Conservation (phyloP, 2,329 filamentous ascomycete species). For the Alternaria ethzedia region DNA sequence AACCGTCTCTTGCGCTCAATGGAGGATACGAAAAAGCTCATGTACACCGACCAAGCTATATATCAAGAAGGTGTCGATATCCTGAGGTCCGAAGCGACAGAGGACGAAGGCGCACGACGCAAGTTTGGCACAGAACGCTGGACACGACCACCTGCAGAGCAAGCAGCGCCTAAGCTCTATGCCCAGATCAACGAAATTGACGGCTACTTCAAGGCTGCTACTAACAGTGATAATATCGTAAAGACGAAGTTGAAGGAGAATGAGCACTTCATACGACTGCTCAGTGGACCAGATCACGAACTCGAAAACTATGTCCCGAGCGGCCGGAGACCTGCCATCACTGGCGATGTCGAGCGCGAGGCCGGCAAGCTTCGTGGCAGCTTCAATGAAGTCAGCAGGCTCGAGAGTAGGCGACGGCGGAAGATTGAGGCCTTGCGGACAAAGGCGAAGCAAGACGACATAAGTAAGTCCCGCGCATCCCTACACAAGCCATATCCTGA, state of each 20-base stretch:
- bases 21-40: conserved; percentile 88
- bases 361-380: conserved; percentile 77
- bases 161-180: conserved; percentile 76
- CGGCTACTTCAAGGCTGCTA: conserved; percentile 79
- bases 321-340: conserved; percentile 78
- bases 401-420: conserved; percentile 80
- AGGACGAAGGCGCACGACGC: conserved; percentile 76
- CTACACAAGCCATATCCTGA: conserved; percentile 27
- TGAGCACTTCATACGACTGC: conserved; percentile 74
- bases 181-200: conserved; percentile 78
- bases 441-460: conserved; percentile 85
- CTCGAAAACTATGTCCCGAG: conserved; percentile 90
- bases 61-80: conserved; percentile 85
- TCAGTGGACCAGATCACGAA: conserved; percentile 79
- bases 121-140: conserved; percentile 90
- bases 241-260: conserved; percentile 79
- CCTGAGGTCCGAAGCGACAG: conserved; percentile 78
- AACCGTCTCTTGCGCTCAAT: conserved; percentile 79
- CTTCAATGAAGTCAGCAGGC: conserved; percentile 82
- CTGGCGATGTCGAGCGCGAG: conserved; percentile 79
- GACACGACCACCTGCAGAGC: conserved; percentile 71
- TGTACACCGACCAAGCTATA: conserved; percentile 74
- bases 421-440: conserved; percentile 80
- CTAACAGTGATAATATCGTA: conserved; percentile 71
- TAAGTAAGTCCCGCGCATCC: conserved; percentile 60